A percentile compares a stretch with the other conserved stretches of the same genome.
These are phyloP conservation scores for Beta corolliflora DNA, from an alignment of 179 eudicot genomes.

Conservation along the genomic window DNA sequence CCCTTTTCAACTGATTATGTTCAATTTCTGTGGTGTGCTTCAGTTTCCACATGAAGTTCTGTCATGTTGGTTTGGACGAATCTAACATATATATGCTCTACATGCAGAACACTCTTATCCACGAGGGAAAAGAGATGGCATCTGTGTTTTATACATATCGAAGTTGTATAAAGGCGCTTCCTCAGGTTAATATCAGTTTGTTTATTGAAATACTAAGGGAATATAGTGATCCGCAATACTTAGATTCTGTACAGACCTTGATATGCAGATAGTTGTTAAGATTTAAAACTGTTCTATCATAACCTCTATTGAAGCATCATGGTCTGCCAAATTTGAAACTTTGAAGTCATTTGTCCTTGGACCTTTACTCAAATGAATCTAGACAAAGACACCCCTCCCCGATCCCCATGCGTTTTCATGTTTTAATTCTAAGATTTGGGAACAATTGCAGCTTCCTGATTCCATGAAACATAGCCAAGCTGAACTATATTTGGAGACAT, in stretches of 20 bases:
- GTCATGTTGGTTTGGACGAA: background rate
- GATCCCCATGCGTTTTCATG: background rate
- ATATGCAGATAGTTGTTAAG: background rate
- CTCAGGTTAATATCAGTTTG: constrained; percentile 61
- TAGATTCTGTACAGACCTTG: background rate
- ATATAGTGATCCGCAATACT: background rate
- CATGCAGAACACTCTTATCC: constrained; percentile 76
- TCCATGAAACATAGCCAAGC: constrained; percentile 99
- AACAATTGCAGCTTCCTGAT: constrained; percentile 85
- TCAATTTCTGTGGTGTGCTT: background rate
- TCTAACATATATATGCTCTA: constrained; percentile 10
- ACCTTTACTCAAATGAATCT: background rate
- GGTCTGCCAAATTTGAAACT: background rate
- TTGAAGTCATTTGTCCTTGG: background rate
- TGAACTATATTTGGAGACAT: constrained; percentile 92
- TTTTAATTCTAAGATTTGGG: constrained; percentile 24
- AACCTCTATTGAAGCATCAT: background rate
- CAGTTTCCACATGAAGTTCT: background rate
- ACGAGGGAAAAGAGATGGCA: constrained; percentile 94
- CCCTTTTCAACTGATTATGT: constrained; percentile 3
- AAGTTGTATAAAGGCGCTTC: constrained; percentile 98
- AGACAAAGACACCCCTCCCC: background rate
- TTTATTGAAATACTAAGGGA: background rate
- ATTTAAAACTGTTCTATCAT: background rate
- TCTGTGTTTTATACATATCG: constrained; percentile 93